Evolutionary conservation across 2,329 filamentous ascomycete genomes (phyloP), one percentile per base, ranked within the genome.

Genomic region (Aspergillus alliaceus): DNA sequence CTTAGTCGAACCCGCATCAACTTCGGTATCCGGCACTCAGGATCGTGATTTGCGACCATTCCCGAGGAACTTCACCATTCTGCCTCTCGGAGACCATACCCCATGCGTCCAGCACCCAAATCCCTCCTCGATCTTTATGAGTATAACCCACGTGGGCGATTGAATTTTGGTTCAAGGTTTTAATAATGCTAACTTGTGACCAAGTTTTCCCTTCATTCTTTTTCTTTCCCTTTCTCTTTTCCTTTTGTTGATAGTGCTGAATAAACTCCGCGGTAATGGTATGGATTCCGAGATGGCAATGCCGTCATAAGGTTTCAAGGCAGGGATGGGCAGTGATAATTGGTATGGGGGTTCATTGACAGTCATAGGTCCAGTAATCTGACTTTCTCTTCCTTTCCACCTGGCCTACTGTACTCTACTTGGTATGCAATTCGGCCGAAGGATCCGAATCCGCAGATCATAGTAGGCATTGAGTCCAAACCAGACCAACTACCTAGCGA

Each of bases 401-500:
- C 32, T 8, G 27, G 44, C 22, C 27, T 32, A 32, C 25, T 4
- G 18, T 22, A 24, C 29, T 32, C 18, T 14, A 48, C 44, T 48
- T n/a, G 44, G 44, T 32, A 48, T 48, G 44, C 27, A 48, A 20
- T 32, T 48, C 44, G 44, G 44, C 44, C 44, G 44, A 32, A 48
- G 44, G 44, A 48, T 48, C 27, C 44, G 27, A 27, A 32, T 32
- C 44, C 27, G 44, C 29, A 48, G 44, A 32, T 48, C 27, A 20
- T 2, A 20, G 27, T 15, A 48, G 27, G 18, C 14, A 18, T 31
- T 29, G 7, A 42, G 40, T 27, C 22, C 14, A 25, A 44, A 27
- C 14, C 20, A 32, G n/a, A 48, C 9, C n/a, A 48, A 27, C 22
- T 46, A 48, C 27, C 27, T 12, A 20, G 8, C 18, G n/a, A 32